Evolutionary conservation across 192 early-diverging fungal genomes (phyloP), one percentile per base, ranked within the genome.

Genomic region (Coemansia sp.): DNA sequence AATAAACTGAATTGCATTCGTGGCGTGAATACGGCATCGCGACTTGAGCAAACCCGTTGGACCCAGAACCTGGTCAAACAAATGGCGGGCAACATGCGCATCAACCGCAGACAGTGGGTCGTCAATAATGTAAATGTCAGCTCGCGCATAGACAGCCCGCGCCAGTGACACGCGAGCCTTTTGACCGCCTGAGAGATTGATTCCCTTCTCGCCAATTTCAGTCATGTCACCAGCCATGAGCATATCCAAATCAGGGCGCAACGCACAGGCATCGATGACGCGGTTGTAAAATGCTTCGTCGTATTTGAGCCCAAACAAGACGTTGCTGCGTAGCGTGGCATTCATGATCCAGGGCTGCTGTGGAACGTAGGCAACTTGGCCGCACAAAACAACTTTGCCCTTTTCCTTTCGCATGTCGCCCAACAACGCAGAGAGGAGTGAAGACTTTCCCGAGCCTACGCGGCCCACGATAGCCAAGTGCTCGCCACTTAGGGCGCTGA

Each of bases 261-360:
- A 81, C 11, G 91, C 89, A 77, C 97, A 99, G n/a, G 92, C 93
- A 32, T 87, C 84, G 62, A 99, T 76, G 5, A 88, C 86, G 27
- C 81, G 83, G 59, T 93, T 87, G 72, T 96, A 97, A 42, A 91
- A 93, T 5, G 76, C 77, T 17, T 86, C 79, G 36, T 95, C 89
- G 73, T 82, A 95, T 9, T 85, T 84, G 51, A 86, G 84, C 3
- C 95, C 96, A 87, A 98, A 95, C 23, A 93, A 51, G 76, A 99
- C 92, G 75, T 99, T 99, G 57, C 97, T 93, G 48, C 93, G 86
- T 41, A 99, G 67, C 17, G 92, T 94, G 31, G 89, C 89, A 72
- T 99, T 99, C 89, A 95, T 92, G 45, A 99, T 93, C 95, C 96
- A 99, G 1, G 97, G 88, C 68, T 85, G 83, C 68, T 90, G 85